These are phyloP conservation scores for Trichosanthes cucumerina DNA, from an alignment of 306 rosid species.

Conservation along the genomic window DNA sequence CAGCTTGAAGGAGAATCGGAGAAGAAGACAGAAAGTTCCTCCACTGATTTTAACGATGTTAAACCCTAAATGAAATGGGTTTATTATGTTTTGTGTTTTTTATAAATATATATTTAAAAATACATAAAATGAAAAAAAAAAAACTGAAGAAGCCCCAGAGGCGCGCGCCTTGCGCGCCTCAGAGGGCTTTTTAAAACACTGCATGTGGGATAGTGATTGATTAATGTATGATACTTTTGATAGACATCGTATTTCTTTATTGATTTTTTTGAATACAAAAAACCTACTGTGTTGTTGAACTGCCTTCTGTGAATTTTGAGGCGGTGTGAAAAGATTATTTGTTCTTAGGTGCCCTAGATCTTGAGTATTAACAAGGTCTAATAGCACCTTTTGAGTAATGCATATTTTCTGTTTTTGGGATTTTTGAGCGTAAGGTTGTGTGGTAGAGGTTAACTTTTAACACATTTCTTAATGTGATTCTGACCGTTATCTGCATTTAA, in stretches of 20 bases:
- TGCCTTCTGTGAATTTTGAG: neutral
- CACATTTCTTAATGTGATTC: neutral
- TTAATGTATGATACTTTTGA: neutral
- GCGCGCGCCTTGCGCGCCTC: no score
- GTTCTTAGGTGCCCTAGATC: neutral
- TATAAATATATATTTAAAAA: no score
- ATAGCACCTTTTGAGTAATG: neutral
- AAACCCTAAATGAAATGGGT: no score
- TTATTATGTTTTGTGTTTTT: no score
- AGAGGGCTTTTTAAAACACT: no score
- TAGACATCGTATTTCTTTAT: neutral
- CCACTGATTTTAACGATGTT: no score
- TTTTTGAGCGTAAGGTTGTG: neutral
- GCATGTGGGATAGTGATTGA: neutral
- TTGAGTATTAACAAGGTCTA: neutral
- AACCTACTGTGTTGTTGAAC: neutral
- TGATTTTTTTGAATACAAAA: neutral
- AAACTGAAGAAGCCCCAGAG: no score
- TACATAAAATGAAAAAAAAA: no score
- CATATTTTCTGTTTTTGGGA: neutral
- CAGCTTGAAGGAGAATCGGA: no score
- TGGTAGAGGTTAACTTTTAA: neutral
- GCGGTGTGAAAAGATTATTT: neutral
- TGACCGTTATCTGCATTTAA: neutral
- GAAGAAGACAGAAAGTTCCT: no score